Percentiles rank a stretch among this genome's conserved stretches.
phyloP scores from a whole-genome alignment of 2,329 filamentous ascomycete genomes.

The Gliomastix tumulicola region DNA sequence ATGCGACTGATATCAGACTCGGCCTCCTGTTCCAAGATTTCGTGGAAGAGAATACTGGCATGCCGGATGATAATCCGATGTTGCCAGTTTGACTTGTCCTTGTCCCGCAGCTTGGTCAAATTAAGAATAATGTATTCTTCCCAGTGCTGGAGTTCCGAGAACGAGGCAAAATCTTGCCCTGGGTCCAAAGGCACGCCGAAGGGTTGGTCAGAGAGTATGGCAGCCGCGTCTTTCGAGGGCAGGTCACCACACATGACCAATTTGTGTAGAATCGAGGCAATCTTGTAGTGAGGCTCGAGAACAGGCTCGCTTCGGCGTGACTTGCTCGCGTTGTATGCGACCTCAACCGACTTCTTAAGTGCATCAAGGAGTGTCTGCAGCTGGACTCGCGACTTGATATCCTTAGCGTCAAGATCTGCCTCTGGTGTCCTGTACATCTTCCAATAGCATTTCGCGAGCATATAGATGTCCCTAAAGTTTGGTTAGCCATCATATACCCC shows the following conservation, averaged over 20 bases:
- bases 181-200: conserved; percentile 31
- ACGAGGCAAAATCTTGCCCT: conserved; percentile 24
- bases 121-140: conserved; percentile 46
- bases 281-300: conserved; percentile 88
- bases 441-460: conserved; percentile 57
- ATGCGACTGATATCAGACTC: neutral
- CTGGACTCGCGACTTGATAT: conserved; percentile 22
- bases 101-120: conserved; percentile 48
- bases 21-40: conserved; percentile 9
- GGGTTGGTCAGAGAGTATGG: conserved; percentile 49
- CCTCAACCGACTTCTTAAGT: conserved; percentile 42
- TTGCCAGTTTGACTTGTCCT: conserved; percentile 93
- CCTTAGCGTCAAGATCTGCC: conserved; percentile 35
- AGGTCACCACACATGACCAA: conserved; percentile 54
- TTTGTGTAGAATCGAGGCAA: conserved; percentile 76
- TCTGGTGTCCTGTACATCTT: conserved; percentile 51
- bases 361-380: conserved; percentile 35
- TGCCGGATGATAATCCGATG: conserved; percentile 82
- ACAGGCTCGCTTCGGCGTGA: conserved; percentile 65
- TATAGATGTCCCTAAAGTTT: conserved; percentile 49
- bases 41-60: conserved; percentile 46
- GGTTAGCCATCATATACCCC: too few species aligned
- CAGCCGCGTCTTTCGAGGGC: conserved; percentile 36
- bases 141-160: conserved; percentile 48
- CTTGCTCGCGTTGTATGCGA: conserved; percentile 39